A percentile compares a stretch with the other conserved stretches of the same genome.
phyloP scores from a whole-genome alignment of 176 grass and related monocot genomes.

The Puccinellia tenuiflora region DNA sequence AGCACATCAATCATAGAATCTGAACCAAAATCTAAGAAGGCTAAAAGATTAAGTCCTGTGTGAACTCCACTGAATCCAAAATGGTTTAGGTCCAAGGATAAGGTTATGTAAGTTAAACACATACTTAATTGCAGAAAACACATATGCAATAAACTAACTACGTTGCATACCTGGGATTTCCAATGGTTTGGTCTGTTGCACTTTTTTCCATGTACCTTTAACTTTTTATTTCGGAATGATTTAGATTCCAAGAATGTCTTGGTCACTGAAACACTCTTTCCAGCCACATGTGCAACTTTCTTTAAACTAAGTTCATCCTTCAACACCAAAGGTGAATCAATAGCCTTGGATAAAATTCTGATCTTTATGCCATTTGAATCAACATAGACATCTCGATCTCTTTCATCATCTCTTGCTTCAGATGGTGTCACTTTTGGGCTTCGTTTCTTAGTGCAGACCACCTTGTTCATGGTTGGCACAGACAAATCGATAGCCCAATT shows the following conservation, averaged over 20 bases:
- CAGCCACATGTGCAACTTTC: conserved; percentile 36
- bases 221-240: conserved; percentile 50
- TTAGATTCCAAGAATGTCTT: conserved; percentile 34
- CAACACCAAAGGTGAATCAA: conserved; percentile 27
- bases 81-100: conserved; percentile 2
- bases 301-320: conserved; percentile 30
- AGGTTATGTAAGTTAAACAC: conserved; percentile 6
- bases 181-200: conserved; percentile 37
- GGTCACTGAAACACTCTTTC: conserved; percentile 38
- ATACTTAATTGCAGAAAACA: conserved; percentile 2
- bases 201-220: conserved; percentile 62
- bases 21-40: background rate
- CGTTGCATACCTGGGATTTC: conserved; percentile 55
- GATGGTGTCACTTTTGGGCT: conserved; percentile 29
- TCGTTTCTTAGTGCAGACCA: conserved; percentile 27
- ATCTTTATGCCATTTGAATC: conserved; percentile 97
- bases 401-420: conserved; percentile 37
- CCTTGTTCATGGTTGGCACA: conserved; percentile 18
- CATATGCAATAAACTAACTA: conserved; percentile 2
- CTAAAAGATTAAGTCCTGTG: background rate
- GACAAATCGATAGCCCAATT: conserved; percentile 62
- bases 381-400: conserved; percentile 73
- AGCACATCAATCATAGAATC: background rate
- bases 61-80: conserved; percentile 24
- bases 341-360: conserved; percentile 64